A percentile compares a stretch with the other conserved stretches of the same genome.
These are phyloP conservation scores for Umbelopsis sp. DNA, from an alignment of 371 early-diverging fungal species.

Conservation along the genomic window DNA sequence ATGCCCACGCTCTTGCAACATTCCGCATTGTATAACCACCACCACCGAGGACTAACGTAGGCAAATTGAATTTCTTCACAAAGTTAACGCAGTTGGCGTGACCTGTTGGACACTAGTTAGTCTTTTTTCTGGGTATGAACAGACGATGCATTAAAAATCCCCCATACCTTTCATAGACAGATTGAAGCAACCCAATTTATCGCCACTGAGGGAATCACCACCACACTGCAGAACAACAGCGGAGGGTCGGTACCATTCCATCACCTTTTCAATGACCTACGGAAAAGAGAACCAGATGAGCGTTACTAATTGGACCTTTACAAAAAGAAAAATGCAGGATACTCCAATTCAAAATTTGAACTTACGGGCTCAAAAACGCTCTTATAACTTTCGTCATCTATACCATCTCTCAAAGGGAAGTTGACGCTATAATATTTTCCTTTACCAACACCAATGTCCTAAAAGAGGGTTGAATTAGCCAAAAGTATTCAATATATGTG, in stretches of 20 bases:
- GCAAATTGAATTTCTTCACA: conserved; percentile 92
- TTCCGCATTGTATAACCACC: conserved; percentile 99
- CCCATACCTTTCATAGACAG: conserved; percentile 83
- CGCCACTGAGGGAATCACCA: conserved; percentile 99
- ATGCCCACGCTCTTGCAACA: conserved; percentile 98
- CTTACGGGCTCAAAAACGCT: conserved; percentile 84
- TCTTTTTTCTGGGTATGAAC: no score
- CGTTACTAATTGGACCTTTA: background rate
- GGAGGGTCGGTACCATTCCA: conserved; percentile 94
- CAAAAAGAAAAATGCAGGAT: conserved; percentile 16
- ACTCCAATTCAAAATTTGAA: conserved; percentile 20
- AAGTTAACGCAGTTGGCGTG: conserved; percentile 94
- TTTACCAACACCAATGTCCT: conserved; percentile 85
- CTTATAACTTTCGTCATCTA: conserved; percentile 94
- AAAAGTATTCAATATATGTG: background rate
- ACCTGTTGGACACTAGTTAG: conserved; percentile 28
- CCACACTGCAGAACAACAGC: conserved; percentile 99
- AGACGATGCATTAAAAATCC: background rate
- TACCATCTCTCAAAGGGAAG: conserved; percentile 97
- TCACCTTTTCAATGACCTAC: conserved; percentile 83
- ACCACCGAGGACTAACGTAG: conserved; percentile 96
- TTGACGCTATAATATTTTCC: conserved; percentile 97
- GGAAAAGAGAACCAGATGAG: background rate
- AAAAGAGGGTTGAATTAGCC: background rate
- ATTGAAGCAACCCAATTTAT: conserved; percentile 99